These are phyloP conservation scores for Pseudozyma pruni DNA, from an alignment of 1,284 basidiomycete genomes.

Conservation along the genomic window DNA sequence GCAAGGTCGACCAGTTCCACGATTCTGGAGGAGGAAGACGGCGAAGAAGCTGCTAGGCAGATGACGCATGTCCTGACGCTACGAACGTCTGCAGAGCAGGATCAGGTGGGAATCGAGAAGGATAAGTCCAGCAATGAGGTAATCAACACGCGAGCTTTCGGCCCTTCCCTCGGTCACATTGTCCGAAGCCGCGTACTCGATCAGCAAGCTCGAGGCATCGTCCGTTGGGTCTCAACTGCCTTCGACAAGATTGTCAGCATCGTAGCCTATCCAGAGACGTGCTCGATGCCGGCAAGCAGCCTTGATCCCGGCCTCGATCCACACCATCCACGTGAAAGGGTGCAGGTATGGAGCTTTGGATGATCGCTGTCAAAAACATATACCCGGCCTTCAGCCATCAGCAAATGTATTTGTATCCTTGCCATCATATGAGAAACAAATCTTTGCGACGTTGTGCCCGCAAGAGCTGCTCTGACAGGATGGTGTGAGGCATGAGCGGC, in stretches of 20 bases:
- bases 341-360: slow-evolving; percentile 55
- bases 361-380: neutral
- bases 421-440: too few relatives aligned
- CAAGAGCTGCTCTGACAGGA: too few relatives aligned
- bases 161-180: slow-evolving; percentile 19
- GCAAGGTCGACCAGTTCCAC: slow-evolving; percentile 13
- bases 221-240: slow-evolving; percentile 42
- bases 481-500: too few relatives aligned
- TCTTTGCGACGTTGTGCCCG: too few relatives aligned
- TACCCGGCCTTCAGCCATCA: too few relatives aligned
- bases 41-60: slow-evolving; percentile 8
- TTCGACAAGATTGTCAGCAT: slow-evolving; percentile 57
- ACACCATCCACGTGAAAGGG: slow-evolving; percentile 20
- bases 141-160: neutral
- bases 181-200: slow-evolving; percentile 22
- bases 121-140: neutral
- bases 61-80: slow-evolving; percentile 43
- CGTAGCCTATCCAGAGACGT: slow-evolving; percentile 9
- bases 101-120: neutral
- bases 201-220: slow-evolving; percentile 11
- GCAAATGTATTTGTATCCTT: neutral
- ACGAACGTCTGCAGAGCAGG: slow-evolving; percentile 8
- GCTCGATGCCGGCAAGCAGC: neutral
- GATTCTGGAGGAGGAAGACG: slow-evolving; percentile 18
- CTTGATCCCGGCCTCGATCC: neutral